Evolutionary conservation across 441 rosid species (phyloP).

Genomic region (Euphorbia celastroides): DNA sequence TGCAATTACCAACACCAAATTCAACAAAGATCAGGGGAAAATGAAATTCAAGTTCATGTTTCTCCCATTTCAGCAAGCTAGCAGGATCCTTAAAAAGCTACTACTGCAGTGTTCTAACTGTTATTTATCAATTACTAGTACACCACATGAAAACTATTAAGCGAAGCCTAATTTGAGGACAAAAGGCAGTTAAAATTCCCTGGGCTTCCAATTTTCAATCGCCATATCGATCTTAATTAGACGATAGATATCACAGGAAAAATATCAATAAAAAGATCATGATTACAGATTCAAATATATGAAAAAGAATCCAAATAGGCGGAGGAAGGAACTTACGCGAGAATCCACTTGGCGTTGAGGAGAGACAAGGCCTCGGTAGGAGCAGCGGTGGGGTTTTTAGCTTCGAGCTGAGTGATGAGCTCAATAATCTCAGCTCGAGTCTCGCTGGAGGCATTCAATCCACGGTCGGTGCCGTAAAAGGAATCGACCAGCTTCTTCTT

Average conservation of each 20-base stretch:
- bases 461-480: slow-evolving; percentile 77
- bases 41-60: too few species aligned
- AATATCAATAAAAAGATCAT: neutral
- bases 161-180: neutral
- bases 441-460: slow-evolving; percentile 65
- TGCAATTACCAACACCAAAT: slow-evolving; percentile 19
- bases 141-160: neutral
- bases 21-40: neutral
- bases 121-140: too few species aligned
- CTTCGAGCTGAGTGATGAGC: slow-evolving; percentile 84
- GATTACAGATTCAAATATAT: neutral
- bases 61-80: neutral
- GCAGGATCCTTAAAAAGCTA: neutral
- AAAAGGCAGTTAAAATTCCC: neutral
- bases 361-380: slow-evolving; percentile 76
- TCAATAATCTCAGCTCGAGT: slow-evolving; percentile 88
- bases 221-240: neutral
- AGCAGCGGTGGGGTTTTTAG: slow-evolving; percentile 77
- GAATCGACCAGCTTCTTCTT: slow-evolving; percentile 67
- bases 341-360: slow-evolving; percentile 95
- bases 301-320: neutral
- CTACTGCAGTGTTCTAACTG: too few species aligned
- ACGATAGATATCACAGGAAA: too few species aligned
- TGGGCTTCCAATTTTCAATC: too few species aligned
- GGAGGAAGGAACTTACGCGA: slow-evolving; percentile 47